Conservation (phyloP, 2,329 filamentous ascomycete genomes). For the Fusarium sp. region DNA sequence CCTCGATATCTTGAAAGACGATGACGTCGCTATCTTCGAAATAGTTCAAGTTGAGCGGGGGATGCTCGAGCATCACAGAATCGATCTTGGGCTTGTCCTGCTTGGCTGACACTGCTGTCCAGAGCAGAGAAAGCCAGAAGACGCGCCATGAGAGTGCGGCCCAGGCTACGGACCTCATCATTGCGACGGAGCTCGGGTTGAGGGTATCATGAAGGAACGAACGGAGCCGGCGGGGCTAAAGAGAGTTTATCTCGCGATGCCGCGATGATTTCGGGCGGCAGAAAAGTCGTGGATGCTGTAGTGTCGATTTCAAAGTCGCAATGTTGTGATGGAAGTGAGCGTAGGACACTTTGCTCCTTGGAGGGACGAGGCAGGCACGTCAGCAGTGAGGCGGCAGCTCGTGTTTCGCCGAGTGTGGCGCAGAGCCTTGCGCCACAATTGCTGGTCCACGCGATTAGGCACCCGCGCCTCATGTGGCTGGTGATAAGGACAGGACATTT, state of each 20-base stretch:
- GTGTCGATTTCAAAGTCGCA: slow-evolving; percentile 15
- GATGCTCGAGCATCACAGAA: slow-evolving; percentile 72
- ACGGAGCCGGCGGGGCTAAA: slow-evolving; percentile 14
- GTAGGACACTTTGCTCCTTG: slow-evolving; percentile 44
- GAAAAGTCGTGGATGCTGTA: slow-evolving; percentile 6
- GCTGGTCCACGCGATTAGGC: slow-evolving; percentile 21
- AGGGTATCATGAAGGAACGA: slow-evolving; percentile 57
- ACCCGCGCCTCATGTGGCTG: background rate
- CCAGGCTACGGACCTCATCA: slow-evolving; percentile 67
- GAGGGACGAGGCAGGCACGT: slow-evolving; percentile 34
- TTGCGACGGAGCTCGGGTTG: slow-evolving; percentile 51
- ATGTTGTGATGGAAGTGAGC: slow-evolving; percentile 28
- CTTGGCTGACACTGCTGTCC: slow-evolving; percentile 62
- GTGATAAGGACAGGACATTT: background rate
- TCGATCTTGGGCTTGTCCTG: slow-evolving; percentile 75
- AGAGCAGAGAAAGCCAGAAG: slow-evolving; percentile 63
- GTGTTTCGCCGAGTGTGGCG: slow-evolving; percentile 38
- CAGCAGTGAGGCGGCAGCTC: slow-evolving; percentile 44
- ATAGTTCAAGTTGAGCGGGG: slow-evolving; percentile 81
- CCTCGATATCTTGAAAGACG: slow-evolving; percentile 76
- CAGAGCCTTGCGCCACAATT: slow-evolving; percentile 42
- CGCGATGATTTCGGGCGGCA: background rate
- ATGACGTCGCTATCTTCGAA: slow-evolving; percentile 90
- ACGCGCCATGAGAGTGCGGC: slow-evolving; percentile 60
- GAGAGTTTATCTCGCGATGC: slow-evolving; percentile 9